A percentile compares a stretch with the other conserved stretches of the same genome.
Conservation (phyloP, 148 eudicot species). For the Euryodendron excelsum region DNA sequence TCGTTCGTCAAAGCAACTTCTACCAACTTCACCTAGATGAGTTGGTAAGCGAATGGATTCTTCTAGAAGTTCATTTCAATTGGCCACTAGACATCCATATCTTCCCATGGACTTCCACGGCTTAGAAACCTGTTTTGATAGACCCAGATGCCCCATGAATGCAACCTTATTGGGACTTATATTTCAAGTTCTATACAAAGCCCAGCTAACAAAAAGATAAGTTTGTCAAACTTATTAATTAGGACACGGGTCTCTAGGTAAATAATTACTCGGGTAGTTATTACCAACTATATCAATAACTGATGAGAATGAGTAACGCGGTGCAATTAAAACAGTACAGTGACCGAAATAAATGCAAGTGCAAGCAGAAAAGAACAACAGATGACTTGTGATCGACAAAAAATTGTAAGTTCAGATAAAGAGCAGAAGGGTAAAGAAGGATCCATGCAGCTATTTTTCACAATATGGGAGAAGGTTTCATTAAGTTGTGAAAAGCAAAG, state of each 20-base stretch:
- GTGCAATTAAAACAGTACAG: background rate
- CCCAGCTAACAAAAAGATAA: background rate
- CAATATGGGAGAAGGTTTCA: background rate
- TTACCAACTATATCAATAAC: background rate
- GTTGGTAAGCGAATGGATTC: background rate
- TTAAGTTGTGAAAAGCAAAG: background rate
- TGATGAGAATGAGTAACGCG: background rate
- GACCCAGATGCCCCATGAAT: background rate
- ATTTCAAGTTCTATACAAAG: background rate
- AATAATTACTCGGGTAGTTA: background rate
- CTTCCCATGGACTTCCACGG: background rate
- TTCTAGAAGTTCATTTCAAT: background rate
- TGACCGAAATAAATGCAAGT: background rate
- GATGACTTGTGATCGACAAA: background rate
- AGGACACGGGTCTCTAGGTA: background rate
- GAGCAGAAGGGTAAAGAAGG: conserved; percentile 3
- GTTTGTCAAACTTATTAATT: background rate
- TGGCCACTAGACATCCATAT: background rate
- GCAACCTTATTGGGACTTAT: background rate
- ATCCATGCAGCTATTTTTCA: background rate
- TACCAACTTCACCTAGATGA: background rate
- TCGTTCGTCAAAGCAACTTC: background rate
- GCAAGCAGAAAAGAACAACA: background rate
- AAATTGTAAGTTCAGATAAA: background rate
- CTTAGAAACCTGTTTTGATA: background rate